Percentiles rank a stretch among this genome's conserved stretches.
Conservation (phyloP, 2,329 filamentous ascomycete genomes). For the Blastomyces parvus region DNA sequence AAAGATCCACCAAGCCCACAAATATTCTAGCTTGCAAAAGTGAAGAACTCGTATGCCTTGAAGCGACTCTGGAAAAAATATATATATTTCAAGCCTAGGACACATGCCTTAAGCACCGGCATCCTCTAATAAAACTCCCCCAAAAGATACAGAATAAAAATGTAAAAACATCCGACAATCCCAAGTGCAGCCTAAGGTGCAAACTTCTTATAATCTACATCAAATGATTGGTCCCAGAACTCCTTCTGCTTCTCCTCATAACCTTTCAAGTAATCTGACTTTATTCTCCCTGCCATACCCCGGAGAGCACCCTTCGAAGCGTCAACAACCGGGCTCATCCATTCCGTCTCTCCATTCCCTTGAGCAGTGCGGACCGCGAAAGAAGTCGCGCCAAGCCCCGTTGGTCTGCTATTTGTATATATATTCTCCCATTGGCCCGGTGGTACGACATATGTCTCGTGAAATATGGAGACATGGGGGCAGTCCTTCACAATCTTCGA, state of each 20-base stretch:
- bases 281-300: not conserved
- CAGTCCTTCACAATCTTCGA: not conserved
- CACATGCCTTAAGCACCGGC: too few relatives aligned
- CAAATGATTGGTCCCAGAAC: not conserved
- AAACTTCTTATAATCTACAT: not conserved
- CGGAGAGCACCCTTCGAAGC: not conserved
- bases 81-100: too few relatives aligned
- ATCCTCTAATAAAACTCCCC: not conserved
- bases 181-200: not conserved
- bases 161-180: not conserved
- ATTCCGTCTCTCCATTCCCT: not conserved
- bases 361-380: not conserved
- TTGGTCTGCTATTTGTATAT: not conserved
- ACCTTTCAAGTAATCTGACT: not conserved
- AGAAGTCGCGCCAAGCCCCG: not conserved
- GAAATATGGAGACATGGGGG: constrained; percentile 1
- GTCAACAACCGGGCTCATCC: constrained; percentile 2
- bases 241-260: not conserved
- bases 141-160: not conserved
- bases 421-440: constrained; percentile 3
- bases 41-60: too few relatives aligned
- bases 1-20: too few relatives aligned
- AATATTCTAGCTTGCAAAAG: too few relatives aligned
- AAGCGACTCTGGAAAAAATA: too few relatives aligned
- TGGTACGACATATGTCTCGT: constrained; percentile 4